Evolutionary conservation across 306 rosid species (phyloP).

Genomic region (Leucaena leucocephala): DNA sequence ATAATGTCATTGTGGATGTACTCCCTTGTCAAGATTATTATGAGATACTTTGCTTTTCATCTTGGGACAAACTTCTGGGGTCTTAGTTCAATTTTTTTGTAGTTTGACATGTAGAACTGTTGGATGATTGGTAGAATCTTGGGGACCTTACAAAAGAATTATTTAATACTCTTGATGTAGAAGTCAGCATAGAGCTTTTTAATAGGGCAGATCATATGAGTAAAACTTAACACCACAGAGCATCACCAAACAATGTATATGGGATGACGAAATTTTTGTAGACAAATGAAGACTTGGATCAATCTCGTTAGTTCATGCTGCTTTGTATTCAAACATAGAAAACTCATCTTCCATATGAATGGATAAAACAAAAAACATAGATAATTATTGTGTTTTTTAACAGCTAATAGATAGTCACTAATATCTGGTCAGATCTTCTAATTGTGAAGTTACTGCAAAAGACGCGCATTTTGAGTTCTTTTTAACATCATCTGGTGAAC

Average conservation of each 20-base stretch:
- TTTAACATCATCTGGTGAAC: background rate
- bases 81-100: constrained; percentile 7
- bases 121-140: background rate
- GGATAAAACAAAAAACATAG: background rate
- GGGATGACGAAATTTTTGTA: background rate
- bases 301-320: background rate
- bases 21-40: background rate
- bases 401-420: background rate
- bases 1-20: constrained; percentile 8
- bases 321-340: constrained; percentile 6
- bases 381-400: background rate
- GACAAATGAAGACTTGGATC: background rate
- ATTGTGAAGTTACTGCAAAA: constrained; percentile 11
- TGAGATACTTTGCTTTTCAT: background rate
- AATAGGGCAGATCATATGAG: background rate
- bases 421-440: background rate
- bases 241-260: background rate
- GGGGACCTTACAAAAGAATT: constrained; percentile 8
- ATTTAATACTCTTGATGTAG: constrained; percentile 5
- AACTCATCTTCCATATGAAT: background rate
- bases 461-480: background rate
- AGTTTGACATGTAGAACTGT: background rate
- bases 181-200: background rate
- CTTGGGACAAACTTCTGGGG: background rate
- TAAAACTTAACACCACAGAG: background rate